Conservation (phyloP, 441 rosid genomes). For the Breynia disticha region DNA sequence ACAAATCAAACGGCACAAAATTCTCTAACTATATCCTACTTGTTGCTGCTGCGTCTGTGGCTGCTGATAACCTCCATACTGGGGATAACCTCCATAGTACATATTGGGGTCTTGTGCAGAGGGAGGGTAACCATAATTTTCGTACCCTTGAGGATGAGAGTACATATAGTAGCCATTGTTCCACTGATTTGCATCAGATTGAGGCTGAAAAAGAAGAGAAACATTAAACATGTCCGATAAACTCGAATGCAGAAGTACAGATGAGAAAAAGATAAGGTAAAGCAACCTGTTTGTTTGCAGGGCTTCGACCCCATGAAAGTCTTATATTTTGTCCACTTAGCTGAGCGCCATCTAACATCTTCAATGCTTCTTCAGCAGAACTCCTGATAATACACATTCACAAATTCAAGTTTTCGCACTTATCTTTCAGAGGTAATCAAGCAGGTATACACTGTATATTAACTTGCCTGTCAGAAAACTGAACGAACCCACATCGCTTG, state of each 20-base stretch:
- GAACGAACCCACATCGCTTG: conserved; percentile 94
- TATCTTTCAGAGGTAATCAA: not conserved
- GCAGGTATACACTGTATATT: conserved; percentile 3
- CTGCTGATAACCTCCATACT: conserved; percentile 61
- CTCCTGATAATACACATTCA: conserved; percentile 34
- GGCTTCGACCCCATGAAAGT: conserved; percentile 95
- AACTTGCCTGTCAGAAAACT: conserved; percentile 70
- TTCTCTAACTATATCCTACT: conserved; percentile 46
- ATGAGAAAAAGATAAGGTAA: not conserved
- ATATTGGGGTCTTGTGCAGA: conserved; percentile 68
- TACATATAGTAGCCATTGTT: conserved; percentile 54
- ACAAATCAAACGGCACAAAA: conserved; percentile 5
- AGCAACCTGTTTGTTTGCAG: conserved; percentile 72
- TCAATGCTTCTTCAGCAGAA: conserved; percentile 83
- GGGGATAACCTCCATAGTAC: conserved; percentile 73
- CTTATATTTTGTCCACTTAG: conserved; percentile 74
- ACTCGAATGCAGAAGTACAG: not conserved
- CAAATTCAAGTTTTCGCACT: no score
- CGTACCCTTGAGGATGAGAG: conserved; percentile 65
- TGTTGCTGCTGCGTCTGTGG: conserved; percentile 49
- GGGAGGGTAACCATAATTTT: conserved; percentile 58
- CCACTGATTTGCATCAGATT: conserved; percentile 52
- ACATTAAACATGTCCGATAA: not conserved
- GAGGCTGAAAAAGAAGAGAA: conserved; percentile 18
- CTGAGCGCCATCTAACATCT: conserved; percentile 52